phyloP scores from a whole-genome alignment of 164 flowering plant genomes.

The Santalum album region DNA sequence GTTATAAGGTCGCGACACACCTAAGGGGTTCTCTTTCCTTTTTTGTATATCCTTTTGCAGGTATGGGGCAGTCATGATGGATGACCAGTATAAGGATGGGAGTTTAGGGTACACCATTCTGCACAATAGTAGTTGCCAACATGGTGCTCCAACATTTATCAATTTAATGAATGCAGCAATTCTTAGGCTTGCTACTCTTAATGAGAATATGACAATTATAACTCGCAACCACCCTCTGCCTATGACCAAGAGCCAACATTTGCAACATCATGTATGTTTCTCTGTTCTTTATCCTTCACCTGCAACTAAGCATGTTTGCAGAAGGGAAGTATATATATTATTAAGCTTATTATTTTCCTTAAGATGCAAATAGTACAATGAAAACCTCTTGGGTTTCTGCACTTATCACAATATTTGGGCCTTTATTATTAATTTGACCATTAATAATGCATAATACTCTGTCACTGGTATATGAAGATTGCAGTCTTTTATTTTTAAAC shows the following conservation, averaged over 20 bases:
- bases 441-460: no score
- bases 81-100: conserved; percentile 72
- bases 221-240: conserved; percentile 95
- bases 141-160: conserved; percentile 89
- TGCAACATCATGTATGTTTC: conserved; percentile 74
- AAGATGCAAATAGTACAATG: no score
- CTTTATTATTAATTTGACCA: no score
- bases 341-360: no score
- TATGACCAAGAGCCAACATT: conserved; percentile 69
- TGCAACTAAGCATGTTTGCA: no score
- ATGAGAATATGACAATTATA: conserved; percentile 64
- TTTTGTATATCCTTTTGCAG: conserved; percentile 24
- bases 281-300: conserved; percentile 6
- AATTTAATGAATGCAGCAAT: conserved; percentile 88
- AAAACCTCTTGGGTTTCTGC: no score
- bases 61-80: conserved; percentile 96
- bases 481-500: no score
- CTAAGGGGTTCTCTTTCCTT: no score
- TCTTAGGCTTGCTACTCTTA: conserved; percentile 66
- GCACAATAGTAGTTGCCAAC: conserved; percentile 91
- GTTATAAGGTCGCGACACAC: no score
- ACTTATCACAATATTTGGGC: no score
- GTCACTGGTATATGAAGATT: no score
- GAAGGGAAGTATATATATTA: no score
- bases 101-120: conserved; percentile 86